A percentile compares a stretch with the other conserved stretches of the same genome.
phyloP scores from a whole-genome alignment of 768 basidiomycete genomes.

The Leucocoprinus birnbaumii region DNA sequence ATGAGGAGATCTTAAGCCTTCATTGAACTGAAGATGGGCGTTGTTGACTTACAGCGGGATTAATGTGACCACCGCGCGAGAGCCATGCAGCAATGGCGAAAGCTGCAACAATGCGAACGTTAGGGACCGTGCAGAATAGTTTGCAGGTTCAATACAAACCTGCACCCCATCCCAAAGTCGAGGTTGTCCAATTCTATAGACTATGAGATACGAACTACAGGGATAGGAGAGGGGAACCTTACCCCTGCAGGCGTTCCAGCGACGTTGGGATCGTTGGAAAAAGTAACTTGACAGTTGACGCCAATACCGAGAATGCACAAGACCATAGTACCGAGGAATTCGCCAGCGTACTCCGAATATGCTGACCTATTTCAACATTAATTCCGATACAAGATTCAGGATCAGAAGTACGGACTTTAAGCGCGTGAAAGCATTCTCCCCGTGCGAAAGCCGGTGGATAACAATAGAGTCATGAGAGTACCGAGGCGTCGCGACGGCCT shows the following conservation, averaged over 20 bases:
- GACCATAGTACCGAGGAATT: conserved; percentile 53
- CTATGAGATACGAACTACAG: neutral
- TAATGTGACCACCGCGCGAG: conserved; percentile 67
- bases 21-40: neutral
- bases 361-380: neutral
- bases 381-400: neutral
- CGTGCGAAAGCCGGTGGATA: neutral
- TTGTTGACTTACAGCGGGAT: conserved; percentile 46
- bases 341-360: conserved; percentile 30
- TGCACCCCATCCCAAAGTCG: conserved; percentile 45
- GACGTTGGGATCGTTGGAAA: conserved; percentile 39
- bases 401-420: neutral
- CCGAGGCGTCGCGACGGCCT: neutral
- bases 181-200: conserved; percentile 24
- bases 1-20: neutral
- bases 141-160: conserved; percentile 1
- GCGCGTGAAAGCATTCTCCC: neutral
- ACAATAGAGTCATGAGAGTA: neutral
- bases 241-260: conserved; percentile 46
- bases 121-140: neutral
- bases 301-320: conserved; percentile 53
- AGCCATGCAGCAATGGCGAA: conserved; percentile 61
- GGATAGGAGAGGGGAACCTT: conserved; percentile 19
- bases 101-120: conserved; percentile 23
- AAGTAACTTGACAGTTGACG: conserved; percentile 46